Conservation (phyloP, 805 yeast species). For the baker's yeast (Saccharomyces cerevisiae) region DNA sequence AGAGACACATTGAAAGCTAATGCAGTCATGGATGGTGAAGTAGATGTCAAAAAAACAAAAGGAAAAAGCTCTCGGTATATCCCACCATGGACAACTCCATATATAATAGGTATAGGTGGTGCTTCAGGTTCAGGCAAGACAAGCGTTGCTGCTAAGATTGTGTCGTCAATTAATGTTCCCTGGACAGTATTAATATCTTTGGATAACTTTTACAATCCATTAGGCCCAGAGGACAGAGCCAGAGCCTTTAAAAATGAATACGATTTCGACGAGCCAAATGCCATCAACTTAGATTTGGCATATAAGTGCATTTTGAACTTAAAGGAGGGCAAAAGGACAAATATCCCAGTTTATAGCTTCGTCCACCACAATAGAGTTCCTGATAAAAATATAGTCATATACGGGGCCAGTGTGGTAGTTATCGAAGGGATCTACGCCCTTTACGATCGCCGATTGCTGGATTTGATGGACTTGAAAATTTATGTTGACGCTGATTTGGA, state of each 20-base stretch:
- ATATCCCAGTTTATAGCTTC: constrained; percentile 67
- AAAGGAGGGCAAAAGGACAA: constrained; percentile 60
- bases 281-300: constrained; percentile 70
- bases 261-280: constrained; percentile 84
- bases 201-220: constrained; percentile 84
- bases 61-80: constrained; percentile 32
- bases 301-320: constrained; percentile 54
- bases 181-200: constrained; percentile 88
- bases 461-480: constrained; percentile 75
- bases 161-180: constrained; percentile 72
- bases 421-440: constrained; percentile 87
- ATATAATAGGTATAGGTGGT: constrained; percentile 82
- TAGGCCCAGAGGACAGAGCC: constrained; percentile 50
- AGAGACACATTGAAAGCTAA: not conserved
- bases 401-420: constrained; percentile 90
- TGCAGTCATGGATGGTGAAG: not conserved
- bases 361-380: constrained; percentile 52
- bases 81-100: constrained; percentile 88
- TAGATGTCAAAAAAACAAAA: not conserved
- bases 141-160: constrained; percentile 76
- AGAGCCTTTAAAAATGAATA: constrained; percentile 61
- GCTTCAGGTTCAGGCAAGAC: constrained; percentile 90
- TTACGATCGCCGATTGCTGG: constrained; percentile 58
- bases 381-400: constrained; percentile 60
- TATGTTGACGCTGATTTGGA: constrained; percentile 93